phyloP scores from a whole-genome alignment of 2,329 filamentous ascomycete species.

The Fusarium beomiforme region DNA sequence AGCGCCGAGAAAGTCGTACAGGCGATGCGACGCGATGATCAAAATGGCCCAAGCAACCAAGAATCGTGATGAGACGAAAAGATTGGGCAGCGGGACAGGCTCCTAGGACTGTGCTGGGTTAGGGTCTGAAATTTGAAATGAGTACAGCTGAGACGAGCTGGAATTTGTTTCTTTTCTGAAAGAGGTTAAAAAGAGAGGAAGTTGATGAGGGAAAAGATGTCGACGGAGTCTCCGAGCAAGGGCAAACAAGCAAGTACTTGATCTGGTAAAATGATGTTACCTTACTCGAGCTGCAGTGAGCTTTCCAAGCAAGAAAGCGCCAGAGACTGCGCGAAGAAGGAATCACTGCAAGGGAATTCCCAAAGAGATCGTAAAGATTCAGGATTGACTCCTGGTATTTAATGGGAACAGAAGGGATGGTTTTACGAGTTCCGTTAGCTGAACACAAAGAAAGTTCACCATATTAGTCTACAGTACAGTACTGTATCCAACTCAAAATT shows the following conservation, averaged over 20 bases:
- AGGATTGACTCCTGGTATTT: constrained; percentile 1
- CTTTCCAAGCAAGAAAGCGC: constrained; percentile 22
- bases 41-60: constrained; percentile 20
- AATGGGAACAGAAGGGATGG: constrained; percentile 1
- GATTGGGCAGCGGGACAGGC: constrained; percentile 7
- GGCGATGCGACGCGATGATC: constrained; percentile 28
- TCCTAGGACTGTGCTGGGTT: constrained; percentile 6
- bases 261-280: constrained; percentile 15
- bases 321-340: constrained; percentile 2
- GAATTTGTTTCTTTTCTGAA: constrained; percentile 10
- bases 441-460: constrained; percentile 5
- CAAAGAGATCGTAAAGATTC: background rate
- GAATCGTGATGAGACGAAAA: constrained; percentile 10
- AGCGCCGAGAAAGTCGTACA: constrained; percentile 26
- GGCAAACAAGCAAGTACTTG: background rate
- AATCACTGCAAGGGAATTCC: background rate
- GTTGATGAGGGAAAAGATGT: constrained; percentile 13
- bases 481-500: constrained; percentile 10
- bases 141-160: constrained; percentile 10
- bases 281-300: constrained; percentile 21
- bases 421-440: background rate
- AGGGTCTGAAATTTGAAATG: constrained; percentile 20
- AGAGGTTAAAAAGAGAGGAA: background rate
- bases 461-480: background rate
- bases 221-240: constrained; percentile 15